Base-by-base conservation (phyloP, 2,329 filamentous ascomycete genomes). In the Helotiales sp. region DNA sequence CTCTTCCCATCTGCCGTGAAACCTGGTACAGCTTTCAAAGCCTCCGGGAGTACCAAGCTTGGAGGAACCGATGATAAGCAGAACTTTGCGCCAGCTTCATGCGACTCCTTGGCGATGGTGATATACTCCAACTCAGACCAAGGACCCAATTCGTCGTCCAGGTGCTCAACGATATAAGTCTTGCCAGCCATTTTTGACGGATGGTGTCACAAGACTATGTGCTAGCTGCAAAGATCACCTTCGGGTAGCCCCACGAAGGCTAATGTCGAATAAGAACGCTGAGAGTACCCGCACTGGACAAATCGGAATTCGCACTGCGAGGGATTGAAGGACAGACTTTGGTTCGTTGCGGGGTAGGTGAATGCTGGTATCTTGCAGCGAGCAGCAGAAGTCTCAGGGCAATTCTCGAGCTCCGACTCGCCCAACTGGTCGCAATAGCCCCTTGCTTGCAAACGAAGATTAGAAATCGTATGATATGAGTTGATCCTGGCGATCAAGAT, bases 101-200 rank as follows among this genome's bases (percentile, higher is more conserved):
- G 78, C 52, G 89, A 91, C 78, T 99, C 95, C 60, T 83, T 79
- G 52, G 91, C 91, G 72, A 99, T 97, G 69, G 89, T 84, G 55
- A 85, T 79, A 77, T 99, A 99, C 77, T 99, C 95, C 53, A 98
- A 84, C 63, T 91, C 86, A 24, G 95, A 98, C 95, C 95, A 99
- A 38, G 86, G 84, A 31, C 96, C 95, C 29, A 99, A 82, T 75
- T 99, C 95, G 38, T 90, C 88, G 77, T 99, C 95, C 64, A 99
- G 86, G 75, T 99, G 93, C 79, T 98, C 93, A 67, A 98, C 93
- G 69, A 98, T 90, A 76, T 95, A 97, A 42, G 86, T 93, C 75
- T 92, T 90, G 64, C 73, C 72, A 19, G 74, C 67, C 76, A 80
- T 80, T 58, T 60, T 59, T 51, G 17, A 47, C n/a, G 52, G 40